Base-by-base conservation (phyloP, 1,139 yeast genomes). In the Sporopachydermia cereana region DNA sequence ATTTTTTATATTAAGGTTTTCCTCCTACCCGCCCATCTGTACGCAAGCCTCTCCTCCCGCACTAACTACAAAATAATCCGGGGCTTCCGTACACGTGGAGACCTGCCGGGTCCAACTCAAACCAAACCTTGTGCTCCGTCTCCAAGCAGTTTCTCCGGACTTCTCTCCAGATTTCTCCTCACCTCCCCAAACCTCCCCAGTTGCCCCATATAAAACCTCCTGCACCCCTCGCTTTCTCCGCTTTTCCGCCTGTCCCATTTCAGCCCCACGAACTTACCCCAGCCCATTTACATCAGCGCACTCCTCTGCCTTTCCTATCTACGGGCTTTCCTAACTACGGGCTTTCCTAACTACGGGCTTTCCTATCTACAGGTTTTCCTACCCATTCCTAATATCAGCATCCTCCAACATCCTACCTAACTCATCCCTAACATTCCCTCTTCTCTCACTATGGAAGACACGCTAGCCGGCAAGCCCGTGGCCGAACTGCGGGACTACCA, bases 391-490 rank as follows among this genome's bases (percentile, higher is more conserved):
- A 25, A 25, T 14, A 25, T 25, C 7, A 25, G 12, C 14, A 25
- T 25, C 29, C 7, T 25, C 7, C 29, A 25, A 25, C 7, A 25
- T 25, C 12, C 29, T 7, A 25, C n/a, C n/a, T n/a, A n/a, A n/a
- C n/a, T n/a, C n/a, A n/a, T n/a, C n/a, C n/a, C n/a, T n/a, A n/a
- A n/a, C n/a, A n/a, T n/a, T n/a, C n/a, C n/a, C n/a, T n/a, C n/a
- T n/a, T n/a, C n/a, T n/a, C n/a, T n/a, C 30, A 27, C n/a, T 12
- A 27, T 27, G 30, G 39, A 34, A 34, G 39, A 34, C n/a, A 7
- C 9, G 20, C 12, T 16, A 7, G 12, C 5, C 22, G 18, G 22
- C 18, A 34, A 34, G 17, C 39, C 39, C 9, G 22, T n/a, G 9
- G 18, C 39, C 12, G 39, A 34, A 34, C 39, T 34, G 17, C 18